Evolutionary conservation across 768 basidiomycete species (phyloP).

Genomic region (Macrolepiota dolichaula): DNA sequence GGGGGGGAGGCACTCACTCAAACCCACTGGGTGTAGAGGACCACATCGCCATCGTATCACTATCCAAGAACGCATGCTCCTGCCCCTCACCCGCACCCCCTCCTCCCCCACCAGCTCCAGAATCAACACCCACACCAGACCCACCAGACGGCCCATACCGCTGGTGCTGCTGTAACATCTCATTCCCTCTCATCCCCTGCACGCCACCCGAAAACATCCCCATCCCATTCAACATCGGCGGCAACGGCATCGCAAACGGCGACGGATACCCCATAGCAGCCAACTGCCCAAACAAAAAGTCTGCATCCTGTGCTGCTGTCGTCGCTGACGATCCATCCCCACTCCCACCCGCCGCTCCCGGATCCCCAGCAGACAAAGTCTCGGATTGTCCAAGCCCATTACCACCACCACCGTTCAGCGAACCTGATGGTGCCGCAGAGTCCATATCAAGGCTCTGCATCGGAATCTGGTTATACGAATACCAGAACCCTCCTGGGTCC

Average conservation of each 20-base stretch:
- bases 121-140: neutral
- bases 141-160: neutral
- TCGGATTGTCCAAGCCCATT: neutral
- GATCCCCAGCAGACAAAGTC: neutral
- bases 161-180: neutral
- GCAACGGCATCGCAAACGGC: neutral
- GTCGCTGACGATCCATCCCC: too few relatives aligned
- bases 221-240: constrained; percentile 9
- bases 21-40: constrained; percentile 62
- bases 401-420: neutral
- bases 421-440: neutral
- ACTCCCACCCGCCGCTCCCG: too few relatives aligned
- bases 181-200: neutral
- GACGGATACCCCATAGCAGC: constrained; percentile 10
- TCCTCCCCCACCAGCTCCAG: neutral
- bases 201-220: neutral
- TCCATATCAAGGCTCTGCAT: neutral
- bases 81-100: constrained; percentile 6
- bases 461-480: neutral
- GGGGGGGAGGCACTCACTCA: constrained; percentile 50
- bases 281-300: constrained; percentile 8
- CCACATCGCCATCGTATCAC: constrained; percentile 65
- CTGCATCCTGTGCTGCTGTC: constrained; percentile 3
- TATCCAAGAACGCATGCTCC: constrained; percentile 31
- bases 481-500: constrained; percentile 7